Evolutionary conservation across 1,139 yeast genomes (phyloP).

Genomic region (Scheffersomyces titani): DNA sequence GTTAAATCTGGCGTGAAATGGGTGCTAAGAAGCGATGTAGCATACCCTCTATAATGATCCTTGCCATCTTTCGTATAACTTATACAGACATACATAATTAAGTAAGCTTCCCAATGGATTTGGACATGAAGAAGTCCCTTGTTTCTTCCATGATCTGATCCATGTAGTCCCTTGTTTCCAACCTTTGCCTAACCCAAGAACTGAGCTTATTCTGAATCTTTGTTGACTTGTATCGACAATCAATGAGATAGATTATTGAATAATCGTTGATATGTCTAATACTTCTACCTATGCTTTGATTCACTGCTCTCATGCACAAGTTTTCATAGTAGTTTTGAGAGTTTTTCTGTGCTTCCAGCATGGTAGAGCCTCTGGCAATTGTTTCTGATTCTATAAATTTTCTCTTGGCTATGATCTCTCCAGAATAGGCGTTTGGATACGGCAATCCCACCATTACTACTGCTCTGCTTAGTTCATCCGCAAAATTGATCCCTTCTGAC

Average conservation of each 20-base stretch:
- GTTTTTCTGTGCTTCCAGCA: constrained; percentile 41
- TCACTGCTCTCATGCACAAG: constrained; percentile 87
- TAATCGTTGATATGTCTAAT: constrained; percentile 84
- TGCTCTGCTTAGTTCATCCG: constrained; percentile 83
- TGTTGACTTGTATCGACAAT: constrained; percentile 53
- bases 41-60: constrained; percentile 19
- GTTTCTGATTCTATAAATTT: constrained; percentile 59
- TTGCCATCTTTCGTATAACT: background rate
- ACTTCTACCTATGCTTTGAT: constrained; percentile 92
- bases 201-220: constrained; percentile 67
- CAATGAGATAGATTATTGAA: constrained; percentile 73
- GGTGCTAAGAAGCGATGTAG: constrained; percentile 66
- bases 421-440: constrained; percentile 82
- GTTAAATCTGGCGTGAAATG: constrained; percentile 60
- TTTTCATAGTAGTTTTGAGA: constrained; percentile 75
- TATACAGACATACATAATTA: background rate
- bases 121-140: constrained; percentile 24
- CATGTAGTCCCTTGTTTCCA: constrained; percentile 11
- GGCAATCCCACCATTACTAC: constrained; percentile 90
- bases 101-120: constrained; percentile 5
- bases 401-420: constrained; percentile 76
- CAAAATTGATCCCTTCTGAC: constrained; percentile 93
- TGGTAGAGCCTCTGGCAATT: constrained; percentile 40
- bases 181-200: constrained; percentile 68
- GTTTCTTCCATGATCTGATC: constrained; percentile 19